phyloP scores from a whole-genome alignment of 2,329 filamentous ascomycete species.

The Nemania serpens region DNA sequence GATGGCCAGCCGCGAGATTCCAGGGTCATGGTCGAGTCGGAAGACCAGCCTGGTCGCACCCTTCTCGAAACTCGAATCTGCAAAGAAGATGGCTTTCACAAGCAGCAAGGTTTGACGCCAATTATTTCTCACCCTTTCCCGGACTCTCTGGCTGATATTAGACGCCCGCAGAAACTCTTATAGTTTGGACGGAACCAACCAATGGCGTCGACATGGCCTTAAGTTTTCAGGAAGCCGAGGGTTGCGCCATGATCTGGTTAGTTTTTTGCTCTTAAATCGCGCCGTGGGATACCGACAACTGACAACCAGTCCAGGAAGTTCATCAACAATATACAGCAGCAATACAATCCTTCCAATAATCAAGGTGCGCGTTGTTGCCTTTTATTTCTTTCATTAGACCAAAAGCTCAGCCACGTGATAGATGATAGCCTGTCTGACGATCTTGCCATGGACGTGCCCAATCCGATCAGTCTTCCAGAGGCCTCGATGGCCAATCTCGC shows the following conservation, averaged over 20 bases:
- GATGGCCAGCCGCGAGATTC: slow-evolving; percentile 74
- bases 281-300: slow-evolving; percentile 28
- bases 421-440: slow-evolving; percentile 93
- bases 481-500: slow-evolving; percentile 81
- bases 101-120: slow-evolving; percentile 79
- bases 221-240: slow-evolving; percentile 96
- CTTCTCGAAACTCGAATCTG: slow-evolving; percentile 88
- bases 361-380: slow-evolving; percentile 57
- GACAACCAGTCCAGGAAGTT: slow-evolving; percentile 71
- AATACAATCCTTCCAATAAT: slow-evolving; percentile 64
- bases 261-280: slow-evolving; percentile 3
- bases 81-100: slow-evolving; percentile 96
- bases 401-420: slow-evolving; percentile 43
- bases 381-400: neutral
- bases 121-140: slow-evolving; percentile 3
- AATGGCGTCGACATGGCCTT: slow-evolving; percentile 95
- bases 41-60: slow-evolving; percentile 83
- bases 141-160: slow-evolving; percentile 18
- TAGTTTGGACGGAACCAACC: slow-evolving; percentile 90
- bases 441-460: slow-evolving; percentile 71
- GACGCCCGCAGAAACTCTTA: slow-evolving; percentile 76
- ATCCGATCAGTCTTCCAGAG: slow-evolving; percentile 73
- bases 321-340: slow-evolving; percentile 81
- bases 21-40: slow-evolving; percentile 87
- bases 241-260: slow-evolving; percentile 89